phyloP scores from a whole-genome alignment of 495 filamentous ascomycete genomes.

The Trichoderma virens region DNA sequence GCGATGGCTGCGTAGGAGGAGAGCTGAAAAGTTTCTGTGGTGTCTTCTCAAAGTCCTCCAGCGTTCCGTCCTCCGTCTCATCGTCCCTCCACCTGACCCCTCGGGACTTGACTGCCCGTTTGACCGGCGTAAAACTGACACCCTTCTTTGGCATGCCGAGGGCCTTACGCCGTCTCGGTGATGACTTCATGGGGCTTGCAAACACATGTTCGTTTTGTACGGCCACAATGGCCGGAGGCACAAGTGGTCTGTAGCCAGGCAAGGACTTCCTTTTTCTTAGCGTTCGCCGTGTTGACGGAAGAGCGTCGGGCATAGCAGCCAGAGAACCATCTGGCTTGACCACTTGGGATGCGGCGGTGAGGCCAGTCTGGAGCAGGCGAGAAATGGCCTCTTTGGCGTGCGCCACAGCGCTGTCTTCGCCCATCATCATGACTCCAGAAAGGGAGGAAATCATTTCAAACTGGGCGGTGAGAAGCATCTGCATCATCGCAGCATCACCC shows the following conservation, averaged over 20 bases:
- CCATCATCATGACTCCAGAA: conserved; percentile 70
- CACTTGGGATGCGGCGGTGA: conserved; percentile 63
- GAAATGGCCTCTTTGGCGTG: conserved; percentile 72
- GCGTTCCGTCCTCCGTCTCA: conserved; percentile 63
- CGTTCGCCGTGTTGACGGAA: conserved; percentile 64
- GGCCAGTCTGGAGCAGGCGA: conserved; percentile 69
- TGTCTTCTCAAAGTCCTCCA: conserved; percentile 86
- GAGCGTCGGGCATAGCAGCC: conserved; percentile 47
- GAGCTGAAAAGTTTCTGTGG: conserved; percentile 51
- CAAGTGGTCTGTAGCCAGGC: conserved; percentile 24
- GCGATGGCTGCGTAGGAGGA: conserved; percentile 21
- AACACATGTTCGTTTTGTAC: conserved; percentile 29
- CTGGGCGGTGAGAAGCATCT: conserved; percentile 78
- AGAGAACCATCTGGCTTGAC: conserved; percentile 81
- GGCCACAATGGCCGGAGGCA: conserved; percentile 29
- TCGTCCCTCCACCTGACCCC: conserved; percentile 92
- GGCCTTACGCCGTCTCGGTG: conserved; percentile 71
- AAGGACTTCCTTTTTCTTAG: conserved; percentile 47
- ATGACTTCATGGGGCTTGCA: conserved; percentile 54
- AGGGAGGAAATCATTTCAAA: conserved; percentile 84
- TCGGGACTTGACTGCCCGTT: conserved; percentile 55
- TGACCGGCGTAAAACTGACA: conserved; percentile 68
- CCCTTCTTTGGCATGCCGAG: conserved; percentile 62
- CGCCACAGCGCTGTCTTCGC: conserved; percentile 70
- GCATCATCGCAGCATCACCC: conserved; percentile 67